Conservation (phyloP, 768 basidiomycete genomes). For the Aureoboletus auriporus region DNA sequence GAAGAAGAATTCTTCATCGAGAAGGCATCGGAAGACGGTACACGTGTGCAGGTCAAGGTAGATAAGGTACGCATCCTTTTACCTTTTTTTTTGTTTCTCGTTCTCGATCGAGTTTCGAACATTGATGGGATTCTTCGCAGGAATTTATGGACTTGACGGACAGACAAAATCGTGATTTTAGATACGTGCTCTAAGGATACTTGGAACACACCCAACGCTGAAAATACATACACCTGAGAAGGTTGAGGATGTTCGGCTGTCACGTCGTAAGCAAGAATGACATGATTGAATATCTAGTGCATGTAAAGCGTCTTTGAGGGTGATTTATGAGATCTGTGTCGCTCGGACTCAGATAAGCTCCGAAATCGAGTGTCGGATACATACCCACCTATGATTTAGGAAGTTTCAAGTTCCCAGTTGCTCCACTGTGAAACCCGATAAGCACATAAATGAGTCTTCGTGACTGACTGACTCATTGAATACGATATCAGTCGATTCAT, state of each 20-base stretch:
- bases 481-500: background rate
- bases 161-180: slow-evolving; percentile 64
- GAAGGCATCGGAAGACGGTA: slow-evolving; percentile 47
- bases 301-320: background rate
- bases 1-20: slow-evolving; percentile 59
- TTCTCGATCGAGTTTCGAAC: background rate
- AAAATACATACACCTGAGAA: too few relatives aligned
- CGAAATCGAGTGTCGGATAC: background rate
- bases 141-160: slow-evolving; percentile 75
- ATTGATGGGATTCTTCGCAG: slow-evolving; percentile 27
- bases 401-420: too few relatives aligned
- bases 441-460: background rate
- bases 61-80: slow-evolving; percentile 47
- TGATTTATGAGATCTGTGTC: background rate
- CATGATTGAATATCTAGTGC: background rate
- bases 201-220: too few relatives aligned
- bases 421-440: background rate
- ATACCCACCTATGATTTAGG: too few relatives aligned
- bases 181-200: slow-evolving; percentile 55
- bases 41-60: slow-evolving; percentile 50
- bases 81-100: background rate
- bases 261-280: too few relatives aligned
- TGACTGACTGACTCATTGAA: background rate
- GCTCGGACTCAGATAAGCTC: background rate
- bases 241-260: too few relatives aligned